A percentile compares a stretch with the other conserved stretches of the same genome.
Conservation (phyloP, 1,139 yeast species). For the Lodderomyces pseudojiufengensis region DNA sequence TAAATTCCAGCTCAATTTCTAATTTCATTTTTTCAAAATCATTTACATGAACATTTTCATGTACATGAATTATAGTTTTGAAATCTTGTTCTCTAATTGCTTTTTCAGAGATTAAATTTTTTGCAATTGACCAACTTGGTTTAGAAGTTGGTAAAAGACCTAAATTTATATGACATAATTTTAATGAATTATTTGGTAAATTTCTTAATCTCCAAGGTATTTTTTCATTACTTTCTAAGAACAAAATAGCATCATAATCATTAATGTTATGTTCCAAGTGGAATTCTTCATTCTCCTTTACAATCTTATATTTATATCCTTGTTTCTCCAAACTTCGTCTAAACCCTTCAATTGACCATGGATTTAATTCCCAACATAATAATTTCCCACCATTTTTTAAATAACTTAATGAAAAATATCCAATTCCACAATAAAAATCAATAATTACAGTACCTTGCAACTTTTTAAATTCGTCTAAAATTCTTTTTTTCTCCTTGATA, state of each 20-base stretch:
- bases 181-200: conserved; percentile 17
- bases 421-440: conserved; percentile 83
- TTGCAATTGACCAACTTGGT: conserved; percentile 55
- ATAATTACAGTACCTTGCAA: conserved; percentile 45
- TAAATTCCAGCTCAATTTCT: conserved; percentile 13
- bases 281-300: conserved; percentile 28
- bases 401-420: conserved; percentile 76
- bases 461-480: conserved; percentile 38
- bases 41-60: conserved; percentile 61
- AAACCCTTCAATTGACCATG: conserved; percentile 79
- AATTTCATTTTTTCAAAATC: conserved; percentile 37
- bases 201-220: conserved; percentile 40
- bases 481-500: conserved; percentile 72
- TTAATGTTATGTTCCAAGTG: conserved; percentile 11
- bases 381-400: conserved; percentile 53
- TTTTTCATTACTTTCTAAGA: conserved; percentile 58
- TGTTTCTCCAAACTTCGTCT: conserved; percentile 50
- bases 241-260: conserved; percentile 36
- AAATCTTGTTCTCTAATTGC: conserved; percentile 7
- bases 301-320: conserved; percentile 36
- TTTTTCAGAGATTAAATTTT: conserved; percentile 19
- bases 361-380: conserved; percentile 81
- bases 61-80: conserved; percentile 54
- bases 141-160: conserved; percentile 74
- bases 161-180: conserved; percentile 63